phyloP scores from a whole-genome alignment of 768 basidiomycete genomes.

The Coprinopsis marcescibilis region DNA sequence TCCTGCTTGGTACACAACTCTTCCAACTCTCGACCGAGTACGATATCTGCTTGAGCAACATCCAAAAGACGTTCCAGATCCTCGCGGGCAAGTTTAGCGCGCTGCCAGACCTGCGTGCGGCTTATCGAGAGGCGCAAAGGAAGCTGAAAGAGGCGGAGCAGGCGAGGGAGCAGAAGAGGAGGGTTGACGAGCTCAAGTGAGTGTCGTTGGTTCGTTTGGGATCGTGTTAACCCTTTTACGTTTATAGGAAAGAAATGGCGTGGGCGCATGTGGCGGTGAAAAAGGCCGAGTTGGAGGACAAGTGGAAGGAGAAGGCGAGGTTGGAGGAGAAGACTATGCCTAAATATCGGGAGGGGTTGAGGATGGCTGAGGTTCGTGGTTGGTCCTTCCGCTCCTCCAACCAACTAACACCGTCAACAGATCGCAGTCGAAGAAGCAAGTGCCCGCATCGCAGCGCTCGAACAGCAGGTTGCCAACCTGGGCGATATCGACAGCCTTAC shows the following conservation, averaged over 20 bases:
- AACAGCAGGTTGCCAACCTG: slow-evolving; percentile 24
- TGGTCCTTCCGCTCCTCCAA: not conserved
- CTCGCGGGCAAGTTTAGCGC: slow-evolving; percentile 69
- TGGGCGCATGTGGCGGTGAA: slow-evolving; percentile 83
- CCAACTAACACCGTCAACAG: slow-evolving; percentile 15
- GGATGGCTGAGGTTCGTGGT: slow-evolving; percentile 31
- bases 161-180: slow-evolving; percentile 64
- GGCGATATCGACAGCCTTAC: slow-evolving; percentile 29
- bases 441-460: slow-evolving; percentile 24
- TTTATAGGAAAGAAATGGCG: slow-evolving; percentile 75
- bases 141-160: slow-evolving; percentile 71
- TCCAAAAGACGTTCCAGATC: slow-evolving; percentile 59
- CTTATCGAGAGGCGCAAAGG: slow-evolving; percentile 48
- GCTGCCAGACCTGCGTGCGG: slow-evolving; percentile 67
- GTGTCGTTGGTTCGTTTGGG: no score
- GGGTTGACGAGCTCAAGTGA: slow-evolving; percentile 65
- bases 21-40: slow-evolving; percentile 86
- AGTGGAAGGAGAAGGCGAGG: slow-evolving; percentile 32
- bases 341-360: slow-evolving; percentile 30
- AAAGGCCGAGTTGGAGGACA: slow-evolving; percentile 46
- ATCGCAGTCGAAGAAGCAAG: slow-evolving; percentile 24
- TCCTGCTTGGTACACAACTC: slow-evolving; percentile 90
- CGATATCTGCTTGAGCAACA: slow-evolving; percentile 66
- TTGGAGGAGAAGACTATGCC: slow-evolving; percentile 28
- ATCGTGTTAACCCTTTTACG: no score